Evolutionary conservation across 371 early-diverging fungal species (phyloP), one percentile per base, ranked within the genome.

Genomic region (Umbelopsis sp.): DNA sequence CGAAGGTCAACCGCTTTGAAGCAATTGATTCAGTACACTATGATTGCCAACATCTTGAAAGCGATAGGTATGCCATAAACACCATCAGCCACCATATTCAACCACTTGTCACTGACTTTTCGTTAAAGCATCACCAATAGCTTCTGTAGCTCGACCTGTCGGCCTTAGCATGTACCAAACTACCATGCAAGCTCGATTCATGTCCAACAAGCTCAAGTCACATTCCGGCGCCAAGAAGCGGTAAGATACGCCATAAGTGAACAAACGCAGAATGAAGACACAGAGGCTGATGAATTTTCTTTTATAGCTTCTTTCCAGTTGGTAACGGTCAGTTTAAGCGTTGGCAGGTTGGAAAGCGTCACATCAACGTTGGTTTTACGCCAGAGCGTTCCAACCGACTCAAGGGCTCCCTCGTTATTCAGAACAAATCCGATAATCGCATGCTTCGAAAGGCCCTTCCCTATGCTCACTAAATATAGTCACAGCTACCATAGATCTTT

Each of bases 151-250:
- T 71, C 46, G 82, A 76, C 12, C 82, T 77, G 68, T 72, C 74
- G 10, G 70, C 75, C 1, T 72, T 78, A 67, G 71, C 70, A 18
- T 57, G 32, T 57, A 29, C 14, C 57, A 29, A 35, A 57, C 35
- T 18, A 57, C 57, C 7, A 57, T 57, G 11, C 57, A 57, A 57
- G 29, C 57, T 16, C 32, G 57, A 18, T 57, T 35, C 65, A 83
- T 83, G 83, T 74, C 80, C 8, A 46, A 71, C 38, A 84, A 84
- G 62, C 70, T 84, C n/a, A 84, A 84, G 48, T 74, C 80, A 38
- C 84, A 84, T 44, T 84, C 84, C 20, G 81, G 84, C 37, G 84
- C 84, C 32, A 81, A 81, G 66, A 84, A 84, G 69, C 75, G 84
- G 81, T 78, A 73, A 32, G 9, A 51, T 12, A 22, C 35, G 48